Evolutionary conservation across 495 filamentous ascomycete species (phyloP), one percentile per base, ranked within the genome.

Genomic region (Neurospora hispaniola): DNA sequence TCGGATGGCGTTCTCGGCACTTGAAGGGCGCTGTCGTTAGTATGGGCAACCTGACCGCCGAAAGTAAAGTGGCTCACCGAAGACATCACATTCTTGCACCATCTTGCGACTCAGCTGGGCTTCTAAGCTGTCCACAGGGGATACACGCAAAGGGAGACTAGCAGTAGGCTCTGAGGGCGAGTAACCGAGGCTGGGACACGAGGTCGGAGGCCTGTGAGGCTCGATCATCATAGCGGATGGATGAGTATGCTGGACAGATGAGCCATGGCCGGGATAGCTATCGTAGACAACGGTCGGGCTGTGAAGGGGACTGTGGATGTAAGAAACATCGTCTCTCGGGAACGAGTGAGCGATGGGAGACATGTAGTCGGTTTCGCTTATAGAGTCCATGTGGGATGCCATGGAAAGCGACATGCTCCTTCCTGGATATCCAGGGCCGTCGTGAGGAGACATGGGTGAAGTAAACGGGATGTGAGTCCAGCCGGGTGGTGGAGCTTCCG

Each of bases 341-440:
- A 85, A 88, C 5, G 86, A 84, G 40, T 85, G 84, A 66, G 79
- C 80, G 48, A 87, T 77, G 12, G 86, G 86, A 31, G 86, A 88
- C 71, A 84, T 82, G 75, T 88, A 88, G 75, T 88, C 85, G 69
- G 85, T 81, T 16, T 88, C 86, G 74, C 84, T 87, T 66, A 88
- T 81, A 5, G 86, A 82, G 74, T 87, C 85, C 70, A 86, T 78
- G 16, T 85, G 84, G 5, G 83, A 82, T 42, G 81, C 80, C 39
- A 81, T 66, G 6, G 79, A 74, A 11, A 78, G 69, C 5, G 75
- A 73, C 23, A 80, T 72, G 31, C 77, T 78, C 48, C 76, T 73
- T 16, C 71, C 76, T n/a, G 69, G 31, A 69, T 76, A 79, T 66
- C 79, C 72, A 23, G 76, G 73, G 35, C 69, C 71, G 46, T 80